Conservation (phyloP, 345 rosid species). For the Durio zibethinus region DNA sequence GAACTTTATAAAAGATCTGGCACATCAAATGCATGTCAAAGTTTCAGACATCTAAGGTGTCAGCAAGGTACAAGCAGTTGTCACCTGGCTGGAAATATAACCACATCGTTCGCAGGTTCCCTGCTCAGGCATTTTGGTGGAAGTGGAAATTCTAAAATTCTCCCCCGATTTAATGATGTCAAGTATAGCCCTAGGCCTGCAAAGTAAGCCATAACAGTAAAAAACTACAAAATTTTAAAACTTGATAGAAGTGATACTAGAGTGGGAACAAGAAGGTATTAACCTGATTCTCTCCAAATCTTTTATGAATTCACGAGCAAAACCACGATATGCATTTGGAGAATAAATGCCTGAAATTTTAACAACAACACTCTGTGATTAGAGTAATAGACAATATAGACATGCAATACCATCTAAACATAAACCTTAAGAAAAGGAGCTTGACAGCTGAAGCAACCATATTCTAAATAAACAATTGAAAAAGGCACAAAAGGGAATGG, state of each 20-base stretch:
- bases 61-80: conserved; percentile 13
- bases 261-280: neutral
- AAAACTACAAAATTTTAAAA: neutral
- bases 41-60: neutral
- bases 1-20: neutral
- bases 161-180: conserved; percentile 91
- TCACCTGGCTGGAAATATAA: conserved; percentile 94
- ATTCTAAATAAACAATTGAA: neutral
- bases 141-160: conserved; percentile 73
- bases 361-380: neutral
- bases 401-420: neutral
- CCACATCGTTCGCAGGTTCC: conserved; percentile 93
- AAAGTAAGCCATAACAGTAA: neutral
- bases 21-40: neutral
- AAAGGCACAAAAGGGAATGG: neutral
- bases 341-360: conserved; percentile 75
- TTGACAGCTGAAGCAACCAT: neutral
- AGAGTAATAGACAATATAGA: neutral
- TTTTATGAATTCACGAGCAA: conserved; percentile 95
- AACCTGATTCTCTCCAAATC: conserved; percentile 93
- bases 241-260: neutral
- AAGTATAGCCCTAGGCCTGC: conserved; percentile 87
- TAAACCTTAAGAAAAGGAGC: neutral
- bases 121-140: conserved; percentile 94
- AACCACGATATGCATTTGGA: conserved; percentile 94